Conservation (phyloP, 192 early-diverging fungal genomes). For the Coemansia sp. region DNA sequence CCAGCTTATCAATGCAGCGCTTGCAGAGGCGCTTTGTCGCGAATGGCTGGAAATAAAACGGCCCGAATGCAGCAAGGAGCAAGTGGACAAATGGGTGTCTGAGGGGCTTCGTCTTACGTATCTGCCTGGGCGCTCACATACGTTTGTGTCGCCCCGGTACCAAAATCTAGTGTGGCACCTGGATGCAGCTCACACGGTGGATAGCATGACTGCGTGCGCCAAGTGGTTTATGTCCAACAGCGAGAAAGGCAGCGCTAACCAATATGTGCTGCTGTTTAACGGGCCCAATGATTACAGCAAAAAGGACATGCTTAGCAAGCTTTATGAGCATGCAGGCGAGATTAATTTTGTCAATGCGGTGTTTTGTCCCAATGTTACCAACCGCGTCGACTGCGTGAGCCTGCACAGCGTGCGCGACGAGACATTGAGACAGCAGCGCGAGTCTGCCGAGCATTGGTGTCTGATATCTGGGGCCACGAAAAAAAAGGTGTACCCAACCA, state of each 20-base stretch:
- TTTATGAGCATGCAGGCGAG: conserved; percentile 43
- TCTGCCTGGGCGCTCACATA: conserved; percentile 91
- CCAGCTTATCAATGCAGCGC: no score
- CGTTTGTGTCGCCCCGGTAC: conserved; percentile 50
- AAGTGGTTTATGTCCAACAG: conserved; percentile 52
- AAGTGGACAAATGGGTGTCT: conserved; percentile 5
- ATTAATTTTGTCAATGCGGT: conserved; percentile 63
- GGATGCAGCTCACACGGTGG: conserved; percentile 93
- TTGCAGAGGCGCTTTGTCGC: conserved; percentile 36
- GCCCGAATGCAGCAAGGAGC: conserved; percentile 1
- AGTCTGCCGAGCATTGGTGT: conserved; percentile 59
- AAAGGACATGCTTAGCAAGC: conserved; percentile 57
- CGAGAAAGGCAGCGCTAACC: background rate
- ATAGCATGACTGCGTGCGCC: no score
- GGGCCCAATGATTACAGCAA: conserved; percentile 75
- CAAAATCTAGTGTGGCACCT: conserved; percentile 68
- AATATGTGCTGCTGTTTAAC: conserved; percentile 80
- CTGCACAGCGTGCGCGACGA: conserved; percentile 61
- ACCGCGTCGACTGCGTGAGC: conserved; percentile 65
- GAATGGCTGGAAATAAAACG: conserved; percentile 59
- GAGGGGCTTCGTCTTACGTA: conserved; percentile 61
- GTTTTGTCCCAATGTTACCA: conserved; percentile 77
- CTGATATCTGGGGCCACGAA: no score
- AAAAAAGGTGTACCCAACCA: no score
- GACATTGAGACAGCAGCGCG: conserved; percentile 61